Evolutionary conservation across 257 asterid species (phyloP).

Genomic region (Lycium barbarum): DNA sequence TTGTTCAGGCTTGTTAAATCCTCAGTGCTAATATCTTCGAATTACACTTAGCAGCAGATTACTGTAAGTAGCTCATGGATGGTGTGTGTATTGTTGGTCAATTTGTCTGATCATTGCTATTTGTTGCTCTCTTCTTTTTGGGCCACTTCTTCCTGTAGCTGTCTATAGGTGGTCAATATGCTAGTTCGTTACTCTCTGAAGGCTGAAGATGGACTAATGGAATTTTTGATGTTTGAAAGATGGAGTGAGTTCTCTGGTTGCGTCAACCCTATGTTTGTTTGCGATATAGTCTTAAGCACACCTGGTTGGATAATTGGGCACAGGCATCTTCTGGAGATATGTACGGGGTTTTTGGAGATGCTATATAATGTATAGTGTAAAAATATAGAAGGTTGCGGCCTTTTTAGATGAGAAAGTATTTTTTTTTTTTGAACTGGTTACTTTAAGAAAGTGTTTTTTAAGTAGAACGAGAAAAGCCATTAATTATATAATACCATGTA

Average conservation of each 20-base stretch:
- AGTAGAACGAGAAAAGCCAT: no score
- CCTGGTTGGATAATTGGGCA: neutral
- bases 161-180: slow-evolving; percentile 18
- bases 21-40: neutral
- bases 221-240: neutral
- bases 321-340: neutral
- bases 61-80: neutral
- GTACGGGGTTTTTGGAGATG: neutral
- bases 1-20: slow-evolving; percentile 16
- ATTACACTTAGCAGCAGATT: neutral
- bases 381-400: no score
- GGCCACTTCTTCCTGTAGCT: slow-evolving; percentile 17
- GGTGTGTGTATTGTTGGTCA: neutral
- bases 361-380: neutral
- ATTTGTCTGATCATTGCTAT: neutral
- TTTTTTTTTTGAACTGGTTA: no score
- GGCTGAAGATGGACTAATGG: neutral
- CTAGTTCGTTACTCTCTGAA: neutral
- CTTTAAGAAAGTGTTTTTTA: no score
- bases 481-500: no score
- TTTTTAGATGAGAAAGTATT: no score
- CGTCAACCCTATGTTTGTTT: neutral
- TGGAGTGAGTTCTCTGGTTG: neutral
- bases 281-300: neutral
- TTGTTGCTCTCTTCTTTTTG: slow-evolving; percentile 23